Conservation (phyloP, 345 rosid species). For the Eutrema japonicum region DNA sequence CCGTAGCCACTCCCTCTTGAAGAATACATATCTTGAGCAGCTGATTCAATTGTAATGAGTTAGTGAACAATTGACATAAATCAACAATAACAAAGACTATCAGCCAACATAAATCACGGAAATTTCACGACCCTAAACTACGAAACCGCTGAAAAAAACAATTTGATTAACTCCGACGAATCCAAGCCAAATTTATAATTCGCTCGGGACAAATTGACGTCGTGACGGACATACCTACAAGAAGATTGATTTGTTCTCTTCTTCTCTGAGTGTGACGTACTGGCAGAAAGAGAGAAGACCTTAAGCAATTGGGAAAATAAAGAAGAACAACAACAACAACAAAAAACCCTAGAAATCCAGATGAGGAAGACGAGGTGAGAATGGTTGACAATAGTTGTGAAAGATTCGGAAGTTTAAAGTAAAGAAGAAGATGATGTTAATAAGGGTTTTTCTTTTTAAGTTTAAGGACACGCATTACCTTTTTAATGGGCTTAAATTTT, state of each 20-base stretch:
- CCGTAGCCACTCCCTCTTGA: constrained; percentile 85
- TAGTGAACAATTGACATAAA: not conserved
- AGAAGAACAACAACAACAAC: not conserved
- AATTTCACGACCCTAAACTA: not conserved
- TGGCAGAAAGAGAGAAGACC: not conserved
- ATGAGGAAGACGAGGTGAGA: constrained; percentile 32
- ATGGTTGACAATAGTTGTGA: not conserved
- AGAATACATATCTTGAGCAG: constrained; percentile 61
- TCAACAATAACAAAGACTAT: not conserved
- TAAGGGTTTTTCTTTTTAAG: constrained; percentile 14
- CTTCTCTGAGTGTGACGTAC: not conserved
- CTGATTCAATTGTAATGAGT: constrained; percentile 24
- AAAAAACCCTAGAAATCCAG: constrained; percentile 29
- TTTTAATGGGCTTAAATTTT: constrained; percentile 22
- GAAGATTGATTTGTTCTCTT: constrained; percentile 10
- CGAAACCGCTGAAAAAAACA: too few relatives aligned
- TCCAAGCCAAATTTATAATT: not conserved
- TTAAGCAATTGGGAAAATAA: not conserved
- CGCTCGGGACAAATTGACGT: not conserved
- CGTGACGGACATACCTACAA: not conserved
- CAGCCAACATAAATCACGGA: not conserved
- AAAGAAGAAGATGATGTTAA: not conserved
- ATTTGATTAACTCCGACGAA: not conserved
- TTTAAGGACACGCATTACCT: constrained; percentile 3
- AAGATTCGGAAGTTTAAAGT: not conserved